Evolutionary conservation across 2,329 filamentous ascomycete genomes (phyloP), one percentile per base, ranked within the genome.

Genomic region (Malbranchea zuffiana): DNA sequence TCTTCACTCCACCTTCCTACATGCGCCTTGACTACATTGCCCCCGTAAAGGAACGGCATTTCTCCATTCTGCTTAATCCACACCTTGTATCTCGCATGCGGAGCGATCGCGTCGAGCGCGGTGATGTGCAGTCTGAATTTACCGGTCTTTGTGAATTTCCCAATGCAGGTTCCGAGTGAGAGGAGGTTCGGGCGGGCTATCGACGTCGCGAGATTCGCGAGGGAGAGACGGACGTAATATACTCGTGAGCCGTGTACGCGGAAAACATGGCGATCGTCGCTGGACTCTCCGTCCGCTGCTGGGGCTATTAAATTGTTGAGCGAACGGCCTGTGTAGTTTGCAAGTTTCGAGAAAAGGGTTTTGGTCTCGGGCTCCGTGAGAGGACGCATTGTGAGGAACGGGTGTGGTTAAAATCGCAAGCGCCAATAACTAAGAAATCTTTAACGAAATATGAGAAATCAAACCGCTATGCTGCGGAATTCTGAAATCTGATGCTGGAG

Each of bases 41-140:
- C 83, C 36, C 90, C 90, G 62, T 96, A 98, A 31, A 98, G 66
- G 60, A 93, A 96, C 1, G 90, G 88, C 86, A 95, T 94, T 54
- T 92, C 87, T 48, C 90, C 90, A 63, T 96, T 96, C 42, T 79
- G 74, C 64, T 92, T 92, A 49, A 98, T 80, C 86, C 87, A 96
- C 50, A 96, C 78, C 75, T 96, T 96, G 66, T 94, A 93, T 42
- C 90, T 72, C 29, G 88, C 88, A 60, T 95, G 85, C 47, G 84
- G 80, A 40, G 87, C 82, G 47, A 98, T 80, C 45, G 95, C 75
- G 45, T 86, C 81, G 41, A 98, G 70, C 5, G 72, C 82, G 1
- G 87, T 94, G 54, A 95, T 83, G 66, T 94, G 86, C 4, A 98
- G 70, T 36, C 88, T 71, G 67, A 98, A 96, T 62, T 96, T 95